Evolutionary conservation across 208 protist species (phyloP).

Genomic region (Herpetomonas samuelpessoai): DNA sequence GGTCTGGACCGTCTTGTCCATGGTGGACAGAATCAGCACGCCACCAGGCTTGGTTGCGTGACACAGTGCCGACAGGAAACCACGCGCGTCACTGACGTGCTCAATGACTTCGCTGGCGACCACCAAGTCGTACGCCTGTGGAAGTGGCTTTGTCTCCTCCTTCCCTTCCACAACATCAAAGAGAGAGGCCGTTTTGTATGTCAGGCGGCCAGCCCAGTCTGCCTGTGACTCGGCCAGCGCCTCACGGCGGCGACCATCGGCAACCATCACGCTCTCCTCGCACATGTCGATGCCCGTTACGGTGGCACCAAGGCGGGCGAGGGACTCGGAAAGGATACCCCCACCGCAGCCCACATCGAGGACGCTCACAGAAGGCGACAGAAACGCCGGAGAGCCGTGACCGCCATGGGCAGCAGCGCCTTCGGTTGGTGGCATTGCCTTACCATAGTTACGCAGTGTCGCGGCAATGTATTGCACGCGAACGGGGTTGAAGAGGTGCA

Average conservation of each 20-base stretch:
- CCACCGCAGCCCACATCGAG: constrained; percentile 93
- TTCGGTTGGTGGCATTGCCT: constrained; percentile 7
- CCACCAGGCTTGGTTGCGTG: constrained; percentile 84
- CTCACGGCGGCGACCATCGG: constrained; percentile 21
- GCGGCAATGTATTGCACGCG: constrained; percentile 82
- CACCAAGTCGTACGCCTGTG: constrained; percentile 82
- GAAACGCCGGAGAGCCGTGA: not conserved
- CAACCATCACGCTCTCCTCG: constrained; percentile 77
- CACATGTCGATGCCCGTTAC: constrained; percentile 92
- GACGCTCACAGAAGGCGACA: constrained; percentile 46
- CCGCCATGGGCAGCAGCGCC: constrained; percentile 7
- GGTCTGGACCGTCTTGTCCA: constrained; percentile 86
- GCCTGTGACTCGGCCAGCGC: not conserved
- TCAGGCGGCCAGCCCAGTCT: constrained; percentile 21
- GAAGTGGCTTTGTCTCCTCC: not conserved
- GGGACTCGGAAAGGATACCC: constrained; percentile 86
- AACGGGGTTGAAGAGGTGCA: constrained; percentile 92
- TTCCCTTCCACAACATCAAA: constrained; percentile 42
- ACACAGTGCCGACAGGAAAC: constrained; percentile 79
- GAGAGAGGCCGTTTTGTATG: constrained; percentile 36
- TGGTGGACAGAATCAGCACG: constrained; percentile 89
- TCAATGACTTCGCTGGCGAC: constrained; percentile 92
- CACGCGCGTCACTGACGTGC: constrained; percentile 86
- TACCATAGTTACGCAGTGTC: constrained; percentile 38
- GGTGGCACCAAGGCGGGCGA: constrained; percentile 82